Base-by-base conservation (phyloP, 2,329 filamentous ascomycete species). In the Botrytis medusae region DNA sequence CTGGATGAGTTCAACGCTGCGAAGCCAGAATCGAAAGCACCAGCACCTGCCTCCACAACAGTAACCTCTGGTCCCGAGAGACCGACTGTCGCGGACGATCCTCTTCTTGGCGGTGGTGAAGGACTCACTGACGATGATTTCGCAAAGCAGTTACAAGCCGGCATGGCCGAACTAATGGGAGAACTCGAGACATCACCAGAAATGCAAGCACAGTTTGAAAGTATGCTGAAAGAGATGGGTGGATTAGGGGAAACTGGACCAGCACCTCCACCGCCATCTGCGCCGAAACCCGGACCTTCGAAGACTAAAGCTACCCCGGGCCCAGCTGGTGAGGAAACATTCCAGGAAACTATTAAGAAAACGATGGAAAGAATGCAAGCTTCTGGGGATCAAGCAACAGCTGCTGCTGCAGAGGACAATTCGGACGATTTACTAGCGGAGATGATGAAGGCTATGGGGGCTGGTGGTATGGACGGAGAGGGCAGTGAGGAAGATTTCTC, bases 281-380 rank as follows among this genome's bases (percentile, higher is more conserved):
- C 65, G 40, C 64, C 76, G 29, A 75, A 76, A 68, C 71, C 72
- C 10, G 29, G 70, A 14, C 25, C 60, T 34, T 64, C 73, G n/a
- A 74, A 75, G 69, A 61, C 32, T 20, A 75, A 75, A 46, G 22
- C 57, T 40, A 46, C 73, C 57, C 60, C 69, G 20, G 67, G 73
- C 74, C 44, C 78, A 40, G 74, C 81, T 44, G 74, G 79, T 57
- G 91, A 93, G 59, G 89, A 91, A 64, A 89, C 87, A 0, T 99
- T 99, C 82, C 94, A 97, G 80, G 94, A 97, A 74, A 97, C 93
- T 0, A 98, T 99, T 79, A 91, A 92, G 74, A 90, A 90, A 78
- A 98, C 96, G 0, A 98, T 99, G 92, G 93, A 97, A 83, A 92
- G 96, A 67, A 97, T 99, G 94, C 93, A 97, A 79, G 89, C 89